These are phyloP conservation scores for Aspergillus quadricinctus DNA, from an alignment of 2,329 filamentous ascomycete genomes.

Conservation along the genomic window DNA sequence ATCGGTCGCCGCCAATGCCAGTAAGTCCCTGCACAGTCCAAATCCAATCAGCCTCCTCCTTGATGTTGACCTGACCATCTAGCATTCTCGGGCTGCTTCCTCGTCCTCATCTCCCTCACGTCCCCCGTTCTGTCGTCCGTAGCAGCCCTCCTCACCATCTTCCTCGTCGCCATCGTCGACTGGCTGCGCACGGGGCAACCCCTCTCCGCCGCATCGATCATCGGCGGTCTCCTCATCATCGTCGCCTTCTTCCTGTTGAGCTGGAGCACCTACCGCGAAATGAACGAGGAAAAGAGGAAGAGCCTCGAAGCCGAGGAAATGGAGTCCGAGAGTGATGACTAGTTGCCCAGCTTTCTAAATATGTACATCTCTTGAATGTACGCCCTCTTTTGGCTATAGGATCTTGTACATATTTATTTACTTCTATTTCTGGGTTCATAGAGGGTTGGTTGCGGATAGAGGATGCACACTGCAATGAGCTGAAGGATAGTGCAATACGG, in stretches of 20 bases:
- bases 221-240: constrained; percentile 83
- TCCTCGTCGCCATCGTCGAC: constrained; percentile 89
- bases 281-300: constrained; percentile 74
- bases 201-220: constrained; percentile 68
- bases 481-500: neutral
- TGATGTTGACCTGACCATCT: neutral
- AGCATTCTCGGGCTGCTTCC: constrained; percentile 85
- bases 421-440: neutral
- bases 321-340: constrained; percentile 42
- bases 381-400: neutral
- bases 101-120: constrained; percentile 88
- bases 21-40: constrained; percentile 38
- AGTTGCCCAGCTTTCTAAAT: neutral
- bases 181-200: constrained; percentile 78
- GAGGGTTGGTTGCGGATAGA: neutral
- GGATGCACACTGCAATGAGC: neutral
- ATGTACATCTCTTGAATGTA: constrained; percentile 2
- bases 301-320: constrained; percentile 42
- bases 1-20: constrained; percentile 80
- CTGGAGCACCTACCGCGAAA: constrained; percentile 90
- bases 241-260: constrained; percentile 80
- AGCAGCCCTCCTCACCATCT: constrained; percentile 90
- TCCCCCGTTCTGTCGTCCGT: constrained; percentile 90
- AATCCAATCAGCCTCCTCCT: neutral
- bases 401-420: neutral